Evolutionary conservation across 768 basidiomycete species (phyloP), one percentile per base, ranked within the genome.

Genomic region (Boletus tylopilopsis): DNA sequence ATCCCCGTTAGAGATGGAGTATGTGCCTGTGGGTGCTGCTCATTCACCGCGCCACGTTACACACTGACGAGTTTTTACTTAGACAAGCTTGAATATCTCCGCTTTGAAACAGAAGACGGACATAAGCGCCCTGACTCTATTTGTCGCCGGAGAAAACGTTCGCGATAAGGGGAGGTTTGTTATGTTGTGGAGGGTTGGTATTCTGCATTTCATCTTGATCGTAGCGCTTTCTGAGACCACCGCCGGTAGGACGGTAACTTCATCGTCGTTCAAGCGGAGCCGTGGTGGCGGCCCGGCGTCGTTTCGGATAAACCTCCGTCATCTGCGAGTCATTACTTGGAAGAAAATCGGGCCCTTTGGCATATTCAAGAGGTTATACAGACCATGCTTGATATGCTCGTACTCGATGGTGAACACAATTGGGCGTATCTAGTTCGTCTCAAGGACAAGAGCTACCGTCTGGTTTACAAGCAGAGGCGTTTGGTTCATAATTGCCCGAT

Each of bases 401-500:
- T 55, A 6, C 52, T 68, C 12, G 67, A 69, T 6, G 53, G 63
- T 22, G 59, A 68, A 49, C 52, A 63, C 10, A 70, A 69, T 39
- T 68, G 65, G 64, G 69, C 69, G 38, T 46, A 70, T 58, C 55
- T 68, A 16, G 54, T 68, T 15, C 67, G 64, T 18, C 47, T 57
- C 35, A 70, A 67, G 51, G 56, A 64, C 35, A 47, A 47, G 13
- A 54, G 32, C 3, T 65, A 67, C 33, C 58, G 58, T 15, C 43
- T 70, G 38, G 53, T 57, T n/a, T 69, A 68, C 42, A 52, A 16
- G 40, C 59, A 61, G 36, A 67, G 59, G 23, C 53, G 22, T 24
- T 44, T 57, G 24, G 22, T 69, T 10, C 45, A 46, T 21, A 44
- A 59, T 24, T 59, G 55, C 23, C 48, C 41, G 3, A 62, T 70